Conservation (phyloP, 768 basidiomycete species). For the Naganishia vaughanmartiniae region DNA sequence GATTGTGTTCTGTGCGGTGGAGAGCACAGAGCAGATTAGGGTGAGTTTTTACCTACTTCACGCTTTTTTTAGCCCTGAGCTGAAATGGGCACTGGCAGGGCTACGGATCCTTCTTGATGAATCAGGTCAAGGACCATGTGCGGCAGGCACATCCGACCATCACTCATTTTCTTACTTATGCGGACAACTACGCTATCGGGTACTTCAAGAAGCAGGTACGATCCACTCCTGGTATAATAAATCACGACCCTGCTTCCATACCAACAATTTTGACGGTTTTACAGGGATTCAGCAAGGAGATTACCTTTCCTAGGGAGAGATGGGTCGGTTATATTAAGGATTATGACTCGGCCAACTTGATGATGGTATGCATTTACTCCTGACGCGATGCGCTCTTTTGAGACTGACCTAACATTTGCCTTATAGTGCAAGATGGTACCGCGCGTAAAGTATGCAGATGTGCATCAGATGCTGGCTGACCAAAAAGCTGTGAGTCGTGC, state of each 20-base stretch:
- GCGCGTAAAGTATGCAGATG: slow-evolving; percentile 83
- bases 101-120: slow-evolving; percentile 97
- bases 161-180: slow-evolving; percentile 95
- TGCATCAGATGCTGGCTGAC: slow-evolving; percentile 66
- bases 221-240: background rate
- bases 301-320: slow-evolving; percentile 78
- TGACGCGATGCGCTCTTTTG: background rate
- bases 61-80: background rate
- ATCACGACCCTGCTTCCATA: slow-evolving; percentile 16
- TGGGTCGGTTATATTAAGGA: slow-evolving; percentile 99
- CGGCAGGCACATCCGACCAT: slow-evolving; percentile 76
- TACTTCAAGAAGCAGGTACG: slow-evolving; percentile 89
- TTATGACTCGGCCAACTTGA: slow-evolving; percentile 97
- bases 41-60: slow-evolving; percentile 55
- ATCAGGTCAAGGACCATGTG: slow-evolving; percentile 93
- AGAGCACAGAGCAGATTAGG: slow-evolving; percentile 95
- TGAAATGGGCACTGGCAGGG: slow-evolving; percentile 60
- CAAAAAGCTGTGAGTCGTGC: slow-evolving; percentile 66
- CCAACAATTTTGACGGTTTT: background rate
- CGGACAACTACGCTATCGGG: slow-evolving; percentile 97
- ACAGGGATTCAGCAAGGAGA: slow-evolving; percentile 89
- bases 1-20: slow-evolving; percentile 97
- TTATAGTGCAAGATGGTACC: slow-evolving; percentile 78
- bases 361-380: slow-evolving; percentile 61
- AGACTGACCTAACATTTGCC: background rate